Conservation (phyloP, 2,329 filamentous ascomycete genomes). For the Ceratocystis huliohia region DNA sequence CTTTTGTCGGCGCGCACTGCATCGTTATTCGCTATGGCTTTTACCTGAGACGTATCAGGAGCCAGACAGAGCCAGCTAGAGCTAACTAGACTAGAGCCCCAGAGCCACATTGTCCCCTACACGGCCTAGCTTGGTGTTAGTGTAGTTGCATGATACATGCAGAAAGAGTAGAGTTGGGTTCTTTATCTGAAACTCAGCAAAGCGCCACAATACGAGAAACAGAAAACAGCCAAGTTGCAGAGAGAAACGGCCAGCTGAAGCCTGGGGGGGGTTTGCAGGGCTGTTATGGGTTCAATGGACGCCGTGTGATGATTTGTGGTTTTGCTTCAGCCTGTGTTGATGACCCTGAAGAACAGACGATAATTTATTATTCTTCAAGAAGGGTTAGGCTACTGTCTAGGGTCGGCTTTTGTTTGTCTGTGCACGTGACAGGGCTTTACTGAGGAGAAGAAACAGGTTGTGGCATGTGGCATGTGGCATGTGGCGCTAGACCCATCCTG, state of each 20-base stretch:
- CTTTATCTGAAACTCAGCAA: conserved; percentile 3
- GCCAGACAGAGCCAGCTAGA: too few relatives aligned
- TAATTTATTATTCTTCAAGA: neutral
- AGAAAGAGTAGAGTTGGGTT: neutral
- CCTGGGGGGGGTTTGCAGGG: neutral
- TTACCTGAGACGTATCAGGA: too few relatives aligned
- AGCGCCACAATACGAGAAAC: conserved; percentile 7
- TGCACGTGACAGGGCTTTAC: neutral
- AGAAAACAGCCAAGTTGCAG: neutral
- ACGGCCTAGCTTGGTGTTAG: neutral
- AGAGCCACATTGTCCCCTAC: too few relatives aligned
- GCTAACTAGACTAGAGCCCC: too few relatives aligned
- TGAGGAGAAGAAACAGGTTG: neutral
- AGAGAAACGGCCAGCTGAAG: neutral
- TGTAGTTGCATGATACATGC: neutral
- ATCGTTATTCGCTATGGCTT: too few relatives aligned
- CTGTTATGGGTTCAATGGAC: too few relatives aligned
- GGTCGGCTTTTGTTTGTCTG: neutral
- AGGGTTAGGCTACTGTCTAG: neutral
- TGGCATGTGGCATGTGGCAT: neutral
- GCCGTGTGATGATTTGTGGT: too few relatives aligned
- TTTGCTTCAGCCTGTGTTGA: too few relatives aligned
- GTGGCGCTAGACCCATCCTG: conserved; percentile 2
- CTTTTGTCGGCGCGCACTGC: too few relatives aligned
- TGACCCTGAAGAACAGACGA: neutral